Base-by-base conservation (phyloP, 768 basidiomycete species). In the Podaxis sp. region DNA sequence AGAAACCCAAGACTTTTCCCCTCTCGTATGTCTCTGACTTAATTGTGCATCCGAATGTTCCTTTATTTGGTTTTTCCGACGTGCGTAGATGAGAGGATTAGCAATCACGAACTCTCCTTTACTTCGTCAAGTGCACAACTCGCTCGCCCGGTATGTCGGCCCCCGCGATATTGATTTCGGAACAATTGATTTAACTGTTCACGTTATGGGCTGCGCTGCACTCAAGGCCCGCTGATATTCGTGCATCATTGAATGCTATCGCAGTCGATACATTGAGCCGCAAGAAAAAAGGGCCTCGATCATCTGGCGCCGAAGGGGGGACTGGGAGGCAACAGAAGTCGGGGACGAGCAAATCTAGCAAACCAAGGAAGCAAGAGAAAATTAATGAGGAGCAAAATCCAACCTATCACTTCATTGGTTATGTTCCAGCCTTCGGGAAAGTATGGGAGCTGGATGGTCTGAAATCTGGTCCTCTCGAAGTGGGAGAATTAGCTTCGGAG, bases 381-480 rank as follows among this genome's bases (percentile, higher is more conserved):
- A 67, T 69, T 20, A 69, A 73, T 1, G 74, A 69, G 1, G 76
- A 76, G 8, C 69, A 68, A 17, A 79, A 82, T 44, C 86, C 86
- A 55, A 75, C 75, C 0, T 88, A 82, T 71, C 87, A 88, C 68
- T 88, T 85, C 74, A 86, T 88, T 63, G 85, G 84, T 10, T 88
- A 87, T 66, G 83, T 87, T 37, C 86, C 85, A 4, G 82, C 80
- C 1, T 74, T 80, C 66, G 86, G 85, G 7, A 85, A 86, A 65
- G 86, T 87, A n/a, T 89, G 86, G 86, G 86, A 89, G 70, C 79
- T 89, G 56, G 85, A 88, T 68, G 87, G 87, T 12, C 77, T 88
- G 58, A 85, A 85, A 63, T 77, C 81, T 1, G 86, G 84, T 0
- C 86, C 87, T 4, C 74, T 89, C 8, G 86, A 87, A 70, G 86